Evolutionary conservation across 2,329 filamentous ascomycete species (phyloP), one percentile per base, ranked within the genome.

Genomic region (Lomentospora prolificans): DNA sequence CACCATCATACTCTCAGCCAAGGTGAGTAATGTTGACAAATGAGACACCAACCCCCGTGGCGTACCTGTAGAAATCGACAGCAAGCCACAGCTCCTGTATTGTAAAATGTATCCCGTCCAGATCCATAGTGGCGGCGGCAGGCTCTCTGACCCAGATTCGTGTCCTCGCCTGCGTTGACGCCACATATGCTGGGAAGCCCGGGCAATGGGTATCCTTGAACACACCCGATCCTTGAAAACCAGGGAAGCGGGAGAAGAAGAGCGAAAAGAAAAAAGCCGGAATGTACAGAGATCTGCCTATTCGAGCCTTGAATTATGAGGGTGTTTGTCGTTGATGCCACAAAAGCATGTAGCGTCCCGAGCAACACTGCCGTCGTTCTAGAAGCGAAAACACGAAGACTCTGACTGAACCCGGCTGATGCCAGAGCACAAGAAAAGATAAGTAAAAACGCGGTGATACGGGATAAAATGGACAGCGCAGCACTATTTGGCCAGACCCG

Each of bases 201-300:
- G 22, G 44, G 44, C 4, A 22, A 25, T 22, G 44, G 44, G 44
- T 48, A 48, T 48, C 44, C 17, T 48, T 25, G 44, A 48, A 48
- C 44, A 48, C 17, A 22, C 17, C 10, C 44, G 6, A 19, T 48
- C 44, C 44, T 48, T 48, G 57, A 57, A 57, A 60, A 61, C 50
- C 53, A 61, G 22, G 44, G 12, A 52, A 51, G 46, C 61, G 61
- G 33, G 50, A 53, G 50, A 53, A 39, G 30, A 36, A 56, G 27
- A 56, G 25, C 28, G 17, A 25, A 57, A 50, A 56, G 58, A 60
- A 58, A 57, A 60, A 46, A 62, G 53, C 33, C 36, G 41, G 22
- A 24, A 54, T 27, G 28, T 27, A 25, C 36, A 46, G 52, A 17
- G 7, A 48, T 17, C 17, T 12, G 44, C 12, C 44, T 22, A 48